Conservation (phyloP, 306 rosid species). For the Inga oerstediana region DNA sequence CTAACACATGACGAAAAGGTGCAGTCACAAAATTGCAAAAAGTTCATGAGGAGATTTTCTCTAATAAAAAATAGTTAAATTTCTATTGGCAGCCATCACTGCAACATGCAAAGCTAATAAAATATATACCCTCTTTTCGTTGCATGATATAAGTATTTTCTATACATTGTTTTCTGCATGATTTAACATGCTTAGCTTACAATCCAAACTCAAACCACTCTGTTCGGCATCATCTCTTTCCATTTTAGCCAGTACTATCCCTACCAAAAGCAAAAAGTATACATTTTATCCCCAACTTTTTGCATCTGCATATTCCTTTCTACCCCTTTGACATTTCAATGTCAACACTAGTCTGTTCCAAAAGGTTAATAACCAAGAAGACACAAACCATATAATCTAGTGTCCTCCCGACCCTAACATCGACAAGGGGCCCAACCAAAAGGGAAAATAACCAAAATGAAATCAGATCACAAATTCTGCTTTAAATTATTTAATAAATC, state of each 20-base stretch:
- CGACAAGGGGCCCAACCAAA: constrained; percentile 17
- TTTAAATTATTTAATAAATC: constrained; percentile 22
- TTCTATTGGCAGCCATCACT: not conserved
- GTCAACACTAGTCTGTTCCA: constrained; percentile 2
- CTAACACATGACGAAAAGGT: too few species aligned
- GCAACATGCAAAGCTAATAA: constrained; percentile 1
- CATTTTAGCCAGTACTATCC: constrained; percentile 12
- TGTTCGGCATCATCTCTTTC: not conserved
- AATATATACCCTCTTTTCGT: not conserved
- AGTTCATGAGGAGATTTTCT: too few species aligned
- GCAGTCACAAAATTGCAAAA: too few species aligned
- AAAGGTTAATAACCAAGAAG: not conserved
- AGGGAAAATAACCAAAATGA: constrained; percentile 8
- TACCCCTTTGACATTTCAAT: constrained; percentile 17
- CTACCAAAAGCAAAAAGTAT: not conserved
- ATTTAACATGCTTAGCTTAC: constrained; percentile 22
- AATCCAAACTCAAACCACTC: not conserved
- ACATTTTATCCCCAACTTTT: not conserved
- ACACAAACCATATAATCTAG: not conserved
- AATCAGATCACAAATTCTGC: constrained; percentile 31
- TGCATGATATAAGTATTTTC: not conserved
- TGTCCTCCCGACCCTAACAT: constrained; percentile 10
- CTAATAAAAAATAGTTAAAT: too few species aligned
- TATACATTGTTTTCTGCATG: constrained; percentile 17
- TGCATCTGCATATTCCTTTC: not conserved